Evolutionary conservation across 2,329 filamentous ascomycete species (phyloP).

Genomic region (Colletotrichum tofieldiae): DNA sequence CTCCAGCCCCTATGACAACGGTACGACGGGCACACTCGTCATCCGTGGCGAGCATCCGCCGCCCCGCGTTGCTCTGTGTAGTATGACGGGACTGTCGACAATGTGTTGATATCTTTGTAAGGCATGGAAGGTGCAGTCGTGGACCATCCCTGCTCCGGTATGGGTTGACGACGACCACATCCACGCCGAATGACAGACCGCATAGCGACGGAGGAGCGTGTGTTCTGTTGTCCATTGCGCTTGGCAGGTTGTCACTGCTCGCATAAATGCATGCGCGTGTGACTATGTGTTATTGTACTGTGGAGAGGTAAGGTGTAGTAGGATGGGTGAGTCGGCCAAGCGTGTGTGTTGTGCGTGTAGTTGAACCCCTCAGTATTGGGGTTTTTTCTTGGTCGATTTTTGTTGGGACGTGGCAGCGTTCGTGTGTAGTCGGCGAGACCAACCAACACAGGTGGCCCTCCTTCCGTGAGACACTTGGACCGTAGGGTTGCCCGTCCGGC

Average conservation of each 20-base stretch:
- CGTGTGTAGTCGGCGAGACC: not conserved
- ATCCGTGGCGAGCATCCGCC: not conserved
- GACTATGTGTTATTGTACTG: not conserved
- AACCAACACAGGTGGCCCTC: not conserved
- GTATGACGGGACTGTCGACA: not conserved
- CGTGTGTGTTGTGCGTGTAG: not conserved
- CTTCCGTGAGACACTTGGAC: not conserved
- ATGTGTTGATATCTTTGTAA: not conserved
- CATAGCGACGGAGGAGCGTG: not conserved
- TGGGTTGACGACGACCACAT: not conserved
- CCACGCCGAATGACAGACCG: not conserved
- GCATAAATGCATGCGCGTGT: not conserved
- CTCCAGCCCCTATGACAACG: not conserved
- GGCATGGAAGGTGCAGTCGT: not conserved
- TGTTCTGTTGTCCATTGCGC: not conserved
- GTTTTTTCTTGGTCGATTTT: not conserved
- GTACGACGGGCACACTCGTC: not conserved
- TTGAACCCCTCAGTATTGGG: not conserved
- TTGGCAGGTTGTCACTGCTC: not conserved
- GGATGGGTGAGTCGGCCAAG: not conserved
- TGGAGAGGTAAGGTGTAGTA: not conserved
- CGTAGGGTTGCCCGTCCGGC: constrained; percentile 15
- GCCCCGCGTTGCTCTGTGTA: not conserved
- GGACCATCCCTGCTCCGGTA: not conserved
- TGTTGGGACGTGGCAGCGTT: constrained; percentile 3